A percentile compares a stretch with the other conserved stretches of the same genome.
Conservation (phyloP, 1,139 yeast species). For the Hyphopichia fennica region DNA sequence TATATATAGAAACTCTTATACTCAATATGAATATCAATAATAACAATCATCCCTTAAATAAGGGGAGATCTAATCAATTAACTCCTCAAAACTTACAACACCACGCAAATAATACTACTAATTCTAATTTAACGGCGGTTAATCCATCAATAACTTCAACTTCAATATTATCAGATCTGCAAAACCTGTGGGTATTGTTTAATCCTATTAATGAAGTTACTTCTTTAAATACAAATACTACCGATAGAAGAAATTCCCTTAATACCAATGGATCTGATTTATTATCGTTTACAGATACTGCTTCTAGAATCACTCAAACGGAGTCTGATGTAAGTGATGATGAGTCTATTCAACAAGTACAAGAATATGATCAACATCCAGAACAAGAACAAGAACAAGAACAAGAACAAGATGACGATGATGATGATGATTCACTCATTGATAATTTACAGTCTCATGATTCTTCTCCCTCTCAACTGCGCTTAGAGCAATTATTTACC, state of each 20-base stretch:
- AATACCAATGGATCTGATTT: conserved; percentile 32
- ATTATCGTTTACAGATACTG: conserved; percentile 37
- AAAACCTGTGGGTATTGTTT: conserved; percentile 46
- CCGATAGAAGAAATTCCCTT: not conserved
- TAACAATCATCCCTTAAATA: not conserved
- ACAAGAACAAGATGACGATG: conserved; percentile 16
- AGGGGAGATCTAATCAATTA: not conserved
- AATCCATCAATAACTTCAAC: conserved; percentile 2
- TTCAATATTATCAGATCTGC: conserved; percentile 21
- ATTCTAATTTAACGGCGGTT: not conserved
- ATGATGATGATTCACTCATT: conserved; percentile 17
- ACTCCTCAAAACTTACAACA: not conserved
- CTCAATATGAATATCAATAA: not conserved
- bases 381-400: conserved; percentile 7
- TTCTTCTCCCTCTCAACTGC: conserved; percentile 13
- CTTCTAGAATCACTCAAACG: conserved; percentile 10
- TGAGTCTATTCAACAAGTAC: conserved; percentile 1
- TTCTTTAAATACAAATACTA: not conserved
- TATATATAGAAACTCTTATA: no score
- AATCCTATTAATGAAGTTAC: conserved; percentile 24
- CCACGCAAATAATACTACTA: not conserved
- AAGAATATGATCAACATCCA: conserved; percentile 4
- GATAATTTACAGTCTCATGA: conserved; percentile 11
- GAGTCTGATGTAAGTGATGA: conserved; percentile 12
- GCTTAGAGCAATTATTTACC: conserved; percentile 13